These are phyloP conservation scores for Pichia sp. DNA, from an alignment of 1,139 yeast genomes.

Conservation along the genomic window DNA sequence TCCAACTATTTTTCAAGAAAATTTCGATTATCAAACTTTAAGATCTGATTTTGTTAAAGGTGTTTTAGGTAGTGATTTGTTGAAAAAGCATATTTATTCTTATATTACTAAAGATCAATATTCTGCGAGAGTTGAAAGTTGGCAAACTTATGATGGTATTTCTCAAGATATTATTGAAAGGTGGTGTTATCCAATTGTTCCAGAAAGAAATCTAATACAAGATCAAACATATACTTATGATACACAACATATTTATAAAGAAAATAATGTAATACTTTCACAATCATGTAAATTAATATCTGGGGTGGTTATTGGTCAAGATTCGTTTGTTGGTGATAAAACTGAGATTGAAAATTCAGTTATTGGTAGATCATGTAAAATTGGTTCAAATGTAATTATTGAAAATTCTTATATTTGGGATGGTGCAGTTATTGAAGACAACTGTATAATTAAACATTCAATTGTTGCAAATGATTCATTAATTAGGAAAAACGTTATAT, in stretches of 20 bases:
- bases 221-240: slow-evolving; percentile 74
- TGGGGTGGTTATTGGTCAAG: slow-evolving; percentile 72
- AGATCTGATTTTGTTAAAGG: slow-evolving; percentile 88
- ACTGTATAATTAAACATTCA: slow-evolving; percentile 49
- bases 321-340: slow-evolving; percentile 59
- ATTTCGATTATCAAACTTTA: slow-evolving; percentile 85
- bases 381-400: slow-evolving; percentile 71
- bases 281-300: slow-evolving; percentile 83
- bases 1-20: slow-evolving; percentile 92
- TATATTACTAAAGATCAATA: slow-evolving; percentile 71
- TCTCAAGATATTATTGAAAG: slow-evolving; percentile 88
- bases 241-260: slow-evolving; percentile 81
- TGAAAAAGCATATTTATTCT: slow-evolving; percentile 87
- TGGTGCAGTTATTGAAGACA: slow-evolving; percentile 64
- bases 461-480: slow-evolving; percentile 62
- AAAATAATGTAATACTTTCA: slow-evolving; percentile 74
- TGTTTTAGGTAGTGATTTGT: slow-evolving; percentile 80
- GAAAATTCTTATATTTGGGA: slow-evolving; percentile 85
- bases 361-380: slow-evolving; percentile 77
- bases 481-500: slow-evolving; percentile 44
- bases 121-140: slow-evolving; percentile 90
- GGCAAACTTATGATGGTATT: slow-evolving; percentile 88
- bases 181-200: slow-evolving; percentile 88
- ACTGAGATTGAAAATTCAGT: slow-evolving; percentile 56
- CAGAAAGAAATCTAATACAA: slow-evolving; percentile 71